These are phyloP conservation scores for Remersonia thermophila DNA, from an alignment of 2,329 filamentous ascomycete species.

Conservation along the genomic window DNA sequence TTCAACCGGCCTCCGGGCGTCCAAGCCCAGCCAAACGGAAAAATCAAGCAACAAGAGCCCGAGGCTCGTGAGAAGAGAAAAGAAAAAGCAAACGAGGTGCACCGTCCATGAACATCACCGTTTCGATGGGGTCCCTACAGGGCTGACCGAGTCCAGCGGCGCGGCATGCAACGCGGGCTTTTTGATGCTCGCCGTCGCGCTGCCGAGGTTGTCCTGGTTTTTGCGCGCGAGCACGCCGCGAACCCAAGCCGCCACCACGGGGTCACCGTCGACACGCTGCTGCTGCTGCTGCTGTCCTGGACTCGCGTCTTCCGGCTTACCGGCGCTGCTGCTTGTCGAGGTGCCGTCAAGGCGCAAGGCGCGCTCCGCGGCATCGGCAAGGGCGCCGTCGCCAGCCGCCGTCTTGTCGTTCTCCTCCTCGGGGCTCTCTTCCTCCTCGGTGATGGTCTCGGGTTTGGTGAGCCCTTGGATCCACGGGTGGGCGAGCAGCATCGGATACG, in stretches of 20 bases:
- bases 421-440: conserved; percentile 22
- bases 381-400: conserved; percentile 20
- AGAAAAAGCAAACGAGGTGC: too few species aligned
- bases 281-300: too few species aligned
- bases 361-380: conserved; percentile 29
- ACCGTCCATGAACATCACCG: too few species aligned
- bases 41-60: too few species aligned
- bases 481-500: conserved; percentile 76
- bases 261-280: conserved; percentile 56
- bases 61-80: too few species aligned
- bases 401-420: conserved; percentile 16
- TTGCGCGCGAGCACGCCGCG: conserved; percentile 55
- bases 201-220: conserved; percentile 13
- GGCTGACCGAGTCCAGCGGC: conserved; percentile 60
- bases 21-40: too few species aligned
- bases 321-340: too few species aligned
- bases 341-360: conserved; percentile 31
- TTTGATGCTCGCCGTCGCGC: conserved; percentile 27
- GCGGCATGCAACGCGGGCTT: conserved; percentile 83
- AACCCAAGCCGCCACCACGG: conserved; percentile 83
- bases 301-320: too few species aligned
- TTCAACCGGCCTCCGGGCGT: too few species aligned
- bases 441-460: conserved; percentile 22
- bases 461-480: conserved; percentile 65
- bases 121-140: too few species aligned